These are phyloP conservation scores for Tylopilus sp. DNA, from an alignment of 1,284 basidiomycete genomes.

Conservation along the genomic window DNA sequence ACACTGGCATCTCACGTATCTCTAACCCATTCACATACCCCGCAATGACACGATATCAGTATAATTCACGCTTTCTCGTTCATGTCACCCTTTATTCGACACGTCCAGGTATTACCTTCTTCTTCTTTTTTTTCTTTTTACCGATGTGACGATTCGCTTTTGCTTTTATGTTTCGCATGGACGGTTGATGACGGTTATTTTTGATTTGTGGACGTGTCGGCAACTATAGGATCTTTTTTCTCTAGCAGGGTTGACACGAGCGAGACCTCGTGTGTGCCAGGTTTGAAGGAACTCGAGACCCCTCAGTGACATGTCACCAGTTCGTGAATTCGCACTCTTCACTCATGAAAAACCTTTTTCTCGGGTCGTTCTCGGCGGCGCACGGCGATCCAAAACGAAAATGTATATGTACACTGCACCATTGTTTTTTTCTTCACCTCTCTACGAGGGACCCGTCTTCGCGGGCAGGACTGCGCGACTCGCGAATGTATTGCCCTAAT, in stretches of 20 bases:
- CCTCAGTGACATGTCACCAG: not conserved
- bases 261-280: no score
- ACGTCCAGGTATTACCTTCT: slow-evolving; percentile 4
- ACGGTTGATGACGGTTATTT: slow-evolving; percentile 9
- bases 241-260: not conserved
- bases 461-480: not conserved
- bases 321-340: not conserved
- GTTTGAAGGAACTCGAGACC: no score
- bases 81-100: slow-evolving; percentile 24
- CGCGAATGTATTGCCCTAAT: not conserved
- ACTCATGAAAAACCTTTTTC: not conserved
- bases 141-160: slow-evolving; percentile 8
- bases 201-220: slow-evolving; percentile 1
- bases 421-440: not conserved
- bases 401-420: not conserved
- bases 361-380: not conserved
- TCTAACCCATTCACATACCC: slow-evolving; percentile 25
- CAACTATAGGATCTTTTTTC: slow-evolving; percentile 1
- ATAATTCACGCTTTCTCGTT: slow-evolving; percentile 26
- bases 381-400: not conserved
- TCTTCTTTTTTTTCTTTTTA: slow-evolving; percentile 1
- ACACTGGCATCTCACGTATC: slow-evolving; percentile 23
- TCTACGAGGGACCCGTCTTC: slow-evolving; percentile 4
- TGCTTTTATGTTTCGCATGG: slow-evolving; percentile 2
- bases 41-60: slow-evolving; percentile 27